Evolutionary conservation across 1,139 yeast species (phyloP).

Genomic region (Scheffersomyces titani): DNA sequence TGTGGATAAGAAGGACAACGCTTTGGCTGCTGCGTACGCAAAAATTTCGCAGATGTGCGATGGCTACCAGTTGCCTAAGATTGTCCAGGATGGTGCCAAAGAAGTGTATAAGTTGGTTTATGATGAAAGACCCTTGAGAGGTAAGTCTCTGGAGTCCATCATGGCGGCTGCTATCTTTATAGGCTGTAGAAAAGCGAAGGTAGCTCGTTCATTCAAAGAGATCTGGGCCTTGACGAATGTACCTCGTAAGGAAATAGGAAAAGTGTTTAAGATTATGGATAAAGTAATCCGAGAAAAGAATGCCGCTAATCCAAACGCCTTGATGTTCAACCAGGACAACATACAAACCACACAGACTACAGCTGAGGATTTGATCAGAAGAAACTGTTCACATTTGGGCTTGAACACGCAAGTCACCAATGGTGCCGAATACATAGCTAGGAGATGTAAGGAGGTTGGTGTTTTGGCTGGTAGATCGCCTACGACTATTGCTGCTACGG

Average conservation of each 20-base stretch:
- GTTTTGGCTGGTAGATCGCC: constrained; percentile 97
- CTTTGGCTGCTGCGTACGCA: constrained; percentile 84
- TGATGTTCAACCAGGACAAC: constrained; percentile 49
- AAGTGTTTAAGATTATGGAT: constrained; percentile 80
- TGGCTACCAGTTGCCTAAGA: constrained; percentile 90
- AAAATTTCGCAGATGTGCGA: constrained; percentile 96
- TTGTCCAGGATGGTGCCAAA: constrained; percentile 96
- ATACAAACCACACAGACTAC: constrained; percentile 86
- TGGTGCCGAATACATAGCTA: constrained; percentile 92
- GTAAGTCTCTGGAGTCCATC: constrained; percentile 89
- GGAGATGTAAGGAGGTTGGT: constrained; percentile 86
- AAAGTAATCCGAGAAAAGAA: constrained; percentile 71
- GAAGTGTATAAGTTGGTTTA: constrained; percentile 92
- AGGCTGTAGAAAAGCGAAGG: constrained; percentile 94
- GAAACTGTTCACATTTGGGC: constrained; percentile 96
- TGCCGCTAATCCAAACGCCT: constrained; percentile 44
- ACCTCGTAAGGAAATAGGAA: constrained; percentile 91
- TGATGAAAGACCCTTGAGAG: constrained; percentile 84
- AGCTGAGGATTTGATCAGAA: constrained; percentile 91
- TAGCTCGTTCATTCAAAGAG: constrained; percentile 93
- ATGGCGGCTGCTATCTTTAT: constrained; percentile 96
- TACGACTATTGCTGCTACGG: constrained; percentile 96
- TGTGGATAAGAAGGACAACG: constrained; percentile 86
- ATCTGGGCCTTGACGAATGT: constrained; percentile 95
- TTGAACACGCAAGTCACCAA: constrained; percentile 81